Percentiles rank a stretch among this genome's conserved stretches.
These are phyloP conservation scores for Amesomyces nigricolor DNA, from an alignment of 2,329 filamentous ascomycete species.

Conservation along the genomic window DNA sequence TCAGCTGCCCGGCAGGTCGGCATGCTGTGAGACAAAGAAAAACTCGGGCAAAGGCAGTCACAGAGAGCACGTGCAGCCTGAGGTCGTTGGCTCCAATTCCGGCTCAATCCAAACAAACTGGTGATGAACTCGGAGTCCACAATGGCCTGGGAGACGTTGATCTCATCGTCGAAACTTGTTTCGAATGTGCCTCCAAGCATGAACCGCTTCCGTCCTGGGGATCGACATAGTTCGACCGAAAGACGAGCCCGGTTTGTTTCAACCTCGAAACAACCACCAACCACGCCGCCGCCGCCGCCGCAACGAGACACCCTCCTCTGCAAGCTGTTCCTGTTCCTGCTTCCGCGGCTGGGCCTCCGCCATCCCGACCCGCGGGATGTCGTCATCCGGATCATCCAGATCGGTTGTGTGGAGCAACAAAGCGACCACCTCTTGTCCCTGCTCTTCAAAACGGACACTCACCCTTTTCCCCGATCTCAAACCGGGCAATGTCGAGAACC, in stretches of 20 bases:
- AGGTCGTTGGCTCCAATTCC: too few species aligned
- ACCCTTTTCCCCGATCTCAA: too few species aligned
- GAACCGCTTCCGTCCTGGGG: too few species aligned
- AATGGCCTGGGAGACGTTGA: too few species aligned
- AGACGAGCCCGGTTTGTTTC: not conserved
- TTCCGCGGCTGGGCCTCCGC: constrained; percentile 8
- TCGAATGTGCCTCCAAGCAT: too few species aligned
- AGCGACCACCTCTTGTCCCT: not conserved
- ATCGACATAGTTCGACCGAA: too few species aligned
- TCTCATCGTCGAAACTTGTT: too few species aligned
- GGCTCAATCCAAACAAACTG: too few species aligned
- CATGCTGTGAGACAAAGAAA: not conserved
- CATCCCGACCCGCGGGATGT: constrained; percentile 1
- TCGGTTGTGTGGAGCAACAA: not conserved
- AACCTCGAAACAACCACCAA: not conserved
- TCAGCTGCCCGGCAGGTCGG: not conserved
- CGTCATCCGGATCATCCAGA: constrained; percentile 5
- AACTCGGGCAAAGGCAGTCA: not conserved
- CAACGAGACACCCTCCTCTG: too few species aligned
- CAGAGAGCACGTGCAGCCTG: too few species aligned
- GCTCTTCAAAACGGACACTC: not conserved
- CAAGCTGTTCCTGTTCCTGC: not conserved
- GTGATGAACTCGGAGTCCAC: too few species aligned
- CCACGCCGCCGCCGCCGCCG: not conserved
- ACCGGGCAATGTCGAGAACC: not conserved